Evolutionary conservation across 208 protist genomes (phyloP), one percentile per base, ranked within the genome.

Genomic region (Borovskyia barvae): DNA sequence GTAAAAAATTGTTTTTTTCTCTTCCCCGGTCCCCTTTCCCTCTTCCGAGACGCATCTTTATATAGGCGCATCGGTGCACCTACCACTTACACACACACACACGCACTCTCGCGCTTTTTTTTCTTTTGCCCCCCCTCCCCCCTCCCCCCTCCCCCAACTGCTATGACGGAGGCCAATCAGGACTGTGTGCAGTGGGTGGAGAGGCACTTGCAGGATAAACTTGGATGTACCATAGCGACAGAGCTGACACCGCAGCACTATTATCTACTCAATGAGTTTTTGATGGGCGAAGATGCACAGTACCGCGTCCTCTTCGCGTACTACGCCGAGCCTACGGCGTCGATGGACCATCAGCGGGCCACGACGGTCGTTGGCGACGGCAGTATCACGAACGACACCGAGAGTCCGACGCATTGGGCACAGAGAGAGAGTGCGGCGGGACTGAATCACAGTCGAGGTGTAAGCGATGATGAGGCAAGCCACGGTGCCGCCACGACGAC

Each of bases 171-270:
- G 72, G 82, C 85, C 12, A 87, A 92, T 62, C 71, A 76, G 12
- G 82, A 96, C 58, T 96, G 87, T 60, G 72, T 78, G 65, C 46
- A 61, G 41, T 96, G 90, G 87, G 54, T 96, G 46, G 56, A 87
- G 47, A 66, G 64, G 29, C 77, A 77, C 17, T 68, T 96, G 22
- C 29, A 70, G 45, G 74, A 85, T 47, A 80, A 79, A 36, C 74
- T 96, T n/a, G 53, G 61, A 35, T 82, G 74, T 54, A 58, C 35
- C 6, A 45, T 66, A 19, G 46, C 75, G 30, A 54, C 33, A 2
- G 77, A 90, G 17, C 61, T 94, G 39, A 76, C 61, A 0, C 43
- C 72, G 14, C 64, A 78, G 19, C 71, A 87, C 49, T 71, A 78
- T 28, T 58, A 72, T 49, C 56, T 85, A 9, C 75, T 93, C 50